Evolutionary conservation across 2,329 filamentous ascomycete species (phyloP).

Genomic region (Xylaria sp.): DNA sequence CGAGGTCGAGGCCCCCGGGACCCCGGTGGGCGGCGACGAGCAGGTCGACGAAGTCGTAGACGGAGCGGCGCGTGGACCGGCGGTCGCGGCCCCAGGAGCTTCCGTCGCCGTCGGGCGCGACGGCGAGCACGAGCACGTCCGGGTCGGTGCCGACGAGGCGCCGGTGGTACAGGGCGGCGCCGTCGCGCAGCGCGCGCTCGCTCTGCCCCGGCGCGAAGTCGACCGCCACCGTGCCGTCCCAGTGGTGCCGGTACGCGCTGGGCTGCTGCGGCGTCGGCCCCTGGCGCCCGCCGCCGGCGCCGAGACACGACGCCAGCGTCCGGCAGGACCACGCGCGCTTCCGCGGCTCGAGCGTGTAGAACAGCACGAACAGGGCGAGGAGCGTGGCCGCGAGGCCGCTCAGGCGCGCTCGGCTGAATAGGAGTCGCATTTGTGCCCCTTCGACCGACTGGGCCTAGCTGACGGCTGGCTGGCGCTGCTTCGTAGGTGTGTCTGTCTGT

Average conservation of each 20-base stretch:
- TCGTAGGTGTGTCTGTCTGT: no score
- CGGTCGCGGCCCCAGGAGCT: slow-evolving; percentile 35
- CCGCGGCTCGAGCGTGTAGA: slow-evolving; percentile 32
- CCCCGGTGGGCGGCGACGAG: slow-evolving; percentile 33
- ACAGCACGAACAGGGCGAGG: slow-evolving; percentile 28
- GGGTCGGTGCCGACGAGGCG: slow-evolving; percentile 27
- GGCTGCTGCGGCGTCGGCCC: no score
- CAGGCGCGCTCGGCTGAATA: slow-evolving; percentile 19
- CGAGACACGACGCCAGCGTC: slow-evolving; percentile 30
- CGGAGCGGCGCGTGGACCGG: slow-evolving; percentile 32
- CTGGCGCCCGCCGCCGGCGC: slow-evolving; percentile 24
- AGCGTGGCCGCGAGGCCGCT: slow-evolving; percentile 14
- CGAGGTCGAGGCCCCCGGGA: slow-evolving; percentile 30
- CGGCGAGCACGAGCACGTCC: slow-evolving; percentile 31
- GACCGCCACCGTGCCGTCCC: slow-evolving; percentile 23
- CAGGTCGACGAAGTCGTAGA: slow-evolving; percentile 36
- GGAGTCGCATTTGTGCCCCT: slow-evolving; percentile 13
- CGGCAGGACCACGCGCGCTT: slow-evolving; percentile 35
- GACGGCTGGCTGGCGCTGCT: no score
- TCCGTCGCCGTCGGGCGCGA: slow-evolving; percentile 32
- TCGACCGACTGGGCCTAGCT: no score
- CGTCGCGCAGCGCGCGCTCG: slow-evolving; percentile 31
- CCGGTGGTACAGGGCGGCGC: slow-evolving; percentile 29
- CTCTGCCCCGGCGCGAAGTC: slow-evolving; percentile 20
- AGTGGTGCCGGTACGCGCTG: slow-evolving; percentile 31